Evolutionary conservation across 371 early-diverging fungal species (phyloP).

Genomic region (Chytridium lagenaria): DNA sequence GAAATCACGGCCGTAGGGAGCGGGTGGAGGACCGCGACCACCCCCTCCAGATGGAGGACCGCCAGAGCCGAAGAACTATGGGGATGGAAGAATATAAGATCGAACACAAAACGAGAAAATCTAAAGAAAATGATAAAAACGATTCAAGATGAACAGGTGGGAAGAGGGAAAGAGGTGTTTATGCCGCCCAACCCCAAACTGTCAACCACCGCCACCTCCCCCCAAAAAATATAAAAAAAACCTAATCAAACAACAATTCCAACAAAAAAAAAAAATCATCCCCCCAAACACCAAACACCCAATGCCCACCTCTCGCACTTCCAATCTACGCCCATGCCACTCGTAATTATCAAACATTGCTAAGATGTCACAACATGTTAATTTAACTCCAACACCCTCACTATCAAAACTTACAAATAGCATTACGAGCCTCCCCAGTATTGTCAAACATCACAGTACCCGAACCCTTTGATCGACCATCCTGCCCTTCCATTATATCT

Average conservation of each 20-base stretch:
- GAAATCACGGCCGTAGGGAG: slow-evolving; percentile 24
- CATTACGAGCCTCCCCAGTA: slow-evolving; percentile 64
- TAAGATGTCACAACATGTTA: slow-evolving; percentile 23
- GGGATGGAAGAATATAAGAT: neutral
- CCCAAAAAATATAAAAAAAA: no score
- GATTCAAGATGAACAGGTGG: no score
- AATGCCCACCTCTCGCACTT: slow-evolving; percentile 76
- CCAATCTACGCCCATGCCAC: slow-evolving; percentile 75
- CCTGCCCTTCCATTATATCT: slow-evolving; percentile 68
- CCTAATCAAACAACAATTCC: no score
- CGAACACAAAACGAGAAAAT: no score
- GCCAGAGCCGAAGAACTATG: slow-evolving; percentile 33
- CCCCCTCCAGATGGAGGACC: neutral
- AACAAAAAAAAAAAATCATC: slow-evolving; percentile 10
- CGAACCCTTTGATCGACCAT: slow-evolving; percentile 69
- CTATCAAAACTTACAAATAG: slow-evolving; percentile 65
- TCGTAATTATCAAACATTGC: slow-evolving; percentile 74
- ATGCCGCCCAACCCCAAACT: no score
- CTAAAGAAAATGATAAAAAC: slow-evolving; percentile 15
- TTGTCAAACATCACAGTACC: slow-evolving; percentile 77
- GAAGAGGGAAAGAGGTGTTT: no score
- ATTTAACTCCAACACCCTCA: neutral
- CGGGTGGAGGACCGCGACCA: slow-evolving; percentile 20
- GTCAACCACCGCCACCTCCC: no score
- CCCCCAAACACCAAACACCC: slow-evolving; percentile 16